Percentiles rank a stretch among this genome's conserved stretches.
Evolutionary conservation across 2,329 filamentous ascomycete species (phyloP).

Genomic region (Bipolaris cookei): DNA sequence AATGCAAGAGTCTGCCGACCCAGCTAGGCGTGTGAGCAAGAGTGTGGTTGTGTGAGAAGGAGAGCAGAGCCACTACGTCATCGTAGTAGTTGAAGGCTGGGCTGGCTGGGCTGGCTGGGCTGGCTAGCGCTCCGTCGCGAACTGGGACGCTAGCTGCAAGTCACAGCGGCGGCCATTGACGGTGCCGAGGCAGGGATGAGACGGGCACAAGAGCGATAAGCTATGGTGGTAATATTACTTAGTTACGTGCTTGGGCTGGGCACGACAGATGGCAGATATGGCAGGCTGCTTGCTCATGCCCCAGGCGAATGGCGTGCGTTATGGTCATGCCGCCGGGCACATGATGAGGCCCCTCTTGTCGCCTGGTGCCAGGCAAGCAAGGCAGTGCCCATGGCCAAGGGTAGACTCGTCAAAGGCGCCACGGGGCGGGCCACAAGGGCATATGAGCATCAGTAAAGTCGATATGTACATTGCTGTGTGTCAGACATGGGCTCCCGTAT

Average conservation of each 20-base stretch:
- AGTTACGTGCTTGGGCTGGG: neutral
- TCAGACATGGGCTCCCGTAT: neutral
- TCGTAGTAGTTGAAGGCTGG: neutral
- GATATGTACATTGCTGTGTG: too few relatives aligned
- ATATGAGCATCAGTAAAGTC: neutral
- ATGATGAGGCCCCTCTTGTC: conserved; percentile 19
- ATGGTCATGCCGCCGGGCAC: conserved; percentile 32
- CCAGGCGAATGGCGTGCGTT: conserved; percentile 36
- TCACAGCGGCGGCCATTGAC: neutral
- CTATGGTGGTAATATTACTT: neutral
- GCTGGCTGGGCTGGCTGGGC: too few relatives aligned
- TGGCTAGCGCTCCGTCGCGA: neutral
- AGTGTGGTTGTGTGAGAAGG: neutral
- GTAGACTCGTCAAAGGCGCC: neutral
- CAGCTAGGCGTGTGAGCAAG: neutral
- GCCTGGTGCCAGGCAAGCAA: neutral
- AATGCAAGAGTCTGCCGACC: neutral
- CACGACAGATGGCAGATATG: conserved; percentile 2
- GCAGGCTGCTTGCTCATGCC: conserved; percentile 26
- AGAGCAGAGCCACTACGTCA: neutral
- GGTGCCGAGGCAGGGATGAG: neutral
- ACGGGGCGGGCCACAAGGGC: neutral
- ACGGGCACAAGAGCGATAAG: conserved; percentile 1
- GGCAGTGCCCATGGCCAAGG: neutral
- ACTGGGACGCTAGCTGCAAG: neutral